Evolutionary conservation across 495 filamentous ascomycete genomes (phyloP).

Genomic region (Aspergillus asperescens): DNA sequence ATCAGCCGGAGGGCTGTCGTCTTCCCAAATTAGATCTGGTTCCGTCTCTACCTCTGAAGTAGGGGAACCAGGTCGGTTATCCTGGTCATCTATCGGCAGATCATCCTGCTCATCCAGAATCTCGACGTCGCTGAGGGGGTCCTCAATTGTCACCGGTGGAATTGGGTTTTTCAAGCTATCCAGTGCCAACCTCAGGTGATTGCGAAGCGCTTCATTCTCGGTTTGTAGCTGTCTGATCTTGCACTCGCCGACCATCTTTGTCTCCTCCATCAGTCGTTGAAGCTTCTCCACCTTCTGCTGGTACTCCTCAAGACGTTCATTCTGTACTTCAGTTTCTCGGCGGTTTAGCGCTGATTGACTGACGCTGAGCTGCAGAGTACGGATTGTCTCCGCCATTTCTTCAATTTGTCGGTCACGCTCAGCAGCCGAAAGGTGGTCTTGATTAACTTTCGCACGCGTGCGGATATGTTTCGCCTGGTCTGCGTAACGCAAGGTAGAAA

Average conservation of each 20-base stretch:
- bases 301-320: slow-evolving; percentile 84
- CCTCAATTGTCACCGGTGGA: slow-evolving; percentile 35
- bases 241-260: slow-evolving; percentile 75
- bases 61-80: slow-evolving; percentile 38
- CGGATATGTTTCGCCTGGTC: slow-evolving; percentile 98
- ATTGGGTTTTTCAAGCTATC: slow-evolving; percentile 90
- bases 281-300: slow-evolving; percentile 77
- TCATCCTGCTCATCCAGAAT: slow-evolving; percentile 39
- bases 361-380: slow-evolving; percentile 70
- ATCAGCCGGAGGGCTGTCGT: slow-evolving; percentile 27
- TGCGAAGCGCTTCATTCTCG: slow-evolving; percentile 81
- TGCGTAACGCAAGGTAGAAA: slow-evolving; percentile 92
- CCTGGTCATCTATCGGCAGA: slow-evolving; percentile 31
- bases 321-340: slow-evolving; percentile 50
- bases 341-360: slow-evolving; percentile 44
- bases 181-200: slow-evolving; percentile 79
- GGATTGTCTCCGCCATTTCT: slow-evolving; percentile 91
- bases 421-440: slow-evolving; percentile 79
- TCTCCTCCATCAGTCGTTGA: slow-evolving; percentile 93
- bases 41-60: slow-evolving; percentile 28
- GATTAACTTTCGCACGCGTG: slow-evolving; percentile 92
- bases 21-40: slow-evolving; percentile 38
- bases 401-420: slow-evolving; percentile 90
- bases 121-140: slow-evolving; percentile 30
- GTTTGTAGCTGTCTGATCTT: slow-evolving; percentile 82